These are phyloP conservation scores for Diplosphaera chodatii DNA, from an alignment of 139 green algal genomes.

Conservation along the genomic window DNA sequence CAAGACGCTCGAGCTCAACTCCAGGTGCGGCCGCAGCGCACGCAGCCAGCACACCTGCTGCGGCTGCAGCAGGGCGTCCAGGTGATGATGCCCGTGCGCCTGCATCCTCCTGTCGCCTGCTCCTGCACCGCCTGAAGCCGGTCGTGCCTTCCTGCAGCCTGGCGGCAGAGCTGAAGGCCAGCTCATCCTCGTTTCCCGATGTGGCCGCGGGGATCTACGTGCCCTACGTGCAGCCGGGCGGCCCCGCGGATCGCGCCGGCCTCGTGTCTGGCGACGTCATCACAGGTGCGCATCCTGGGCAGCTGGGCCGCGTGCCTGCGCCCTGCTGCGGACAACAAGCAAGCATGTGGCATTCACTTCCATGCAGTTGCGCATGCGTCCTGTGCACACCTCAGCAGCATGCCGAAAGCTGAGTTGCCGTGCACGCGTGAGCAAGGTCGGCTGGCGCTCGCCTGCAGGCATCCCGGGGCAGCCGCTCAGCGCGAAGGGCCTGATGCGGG, in stretches of 20 bases:
- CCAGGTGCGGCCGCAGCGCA: not conserved
- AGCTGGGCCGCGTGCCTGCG: too few relatives aligned
- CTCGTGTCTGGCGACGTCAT: slow-evolving; percentile 60
- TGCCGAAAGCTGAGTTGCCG: not conserved
- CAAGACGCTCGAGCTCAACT: slow-evolving; percentile 57
- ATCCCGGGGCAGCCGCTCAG: slow-evolving; percentile 18
- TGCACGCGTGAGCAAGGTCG: not conserved
- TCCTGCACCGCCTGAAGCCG: slow-evolving; percentile 21
- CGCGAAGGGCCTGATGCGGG: slow-evolving; percentile 30
- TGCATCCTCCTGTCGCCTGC: too few relatives aligned
- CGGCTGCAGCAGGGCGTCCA: too few relatives aligned
- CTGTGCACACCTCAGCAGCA: not conserved
- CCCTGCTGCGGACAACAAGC: too few relatives aligned
- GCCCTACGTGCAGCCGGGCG: slow-evolving; percentile 38
- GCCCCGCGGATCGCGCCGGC: slow-evolving; percentile 49
- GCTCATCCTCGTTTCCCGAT: slow-evolving; percentile 25
- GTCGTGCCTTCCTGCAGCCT: not conserved
- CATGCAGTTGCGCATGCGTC: too few relatives aligned
- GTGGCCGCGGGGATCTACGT: slow-evolving; percentile 47
- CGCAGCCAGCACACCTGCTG: not conserved
- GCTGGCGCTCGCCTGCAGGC: too few relatives aligned
- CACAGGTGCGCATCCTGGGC: slow-evolving; percentile 33
- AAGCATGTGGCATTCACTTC: too few relatives aligned
- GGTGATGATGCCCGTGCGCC: too few relatives aligned
- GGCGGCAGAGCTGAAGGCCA: not conserved